phyloP scores from a whole-genome alignment of 2,329 filamentous ascomycete genomes.

The Paecilomyces sp. region DNA sequence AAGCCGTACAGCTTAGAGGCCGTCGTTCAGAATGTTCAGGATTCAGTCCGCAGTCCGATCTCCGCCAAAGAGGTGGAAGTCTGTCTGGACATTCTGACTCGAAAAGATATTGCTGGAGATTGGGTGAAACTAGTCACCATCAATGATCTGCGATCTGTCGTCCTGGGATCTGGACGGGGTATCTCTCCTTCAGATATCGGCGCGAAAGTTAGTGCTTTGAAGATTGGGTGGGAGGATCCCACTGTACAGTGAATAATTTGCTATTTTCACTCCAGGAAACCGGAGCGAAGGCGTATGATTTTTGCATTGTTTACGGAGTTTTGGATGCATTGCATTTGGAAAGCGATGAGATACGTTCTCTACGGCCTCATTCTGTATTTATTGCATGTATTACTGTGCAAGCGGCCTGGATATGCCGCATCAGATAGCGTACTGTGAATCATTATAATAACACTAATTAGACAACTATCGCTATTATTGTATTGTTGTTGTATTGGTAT shows the following conservation, averaged over 20 bases:
- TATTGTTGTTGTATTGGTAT: neutral
- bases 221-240: constrained; percentile 15
- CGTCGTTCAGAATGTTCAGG: constrained; percentile 58
- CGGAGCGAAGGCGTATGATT: neutral
- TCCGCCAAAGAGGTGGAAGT: constrained; percentile 40
- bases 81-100: constrained; percentile 42
- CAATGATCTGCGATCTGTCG: constrained; percentile 38
- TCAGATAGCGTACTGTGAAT: neutral
- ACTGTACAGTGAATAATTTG: neutral
- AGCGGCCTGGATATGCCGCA: neutral
- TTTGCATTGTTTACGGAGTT: neutral
- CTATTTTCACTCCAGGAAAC: neutral
- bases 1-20: constrained; percentile 60
- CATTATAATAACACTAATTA: neutral
- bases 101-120: constrained; percentile 39
- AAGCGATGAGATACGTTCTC: neutral
- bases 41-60: constrained; percentile 53
- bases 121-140: constrained; percentile 45
- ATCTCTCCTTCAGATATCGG: constrained; percentile 29
- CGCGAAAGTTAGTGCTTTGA: constrained; percentile 22
- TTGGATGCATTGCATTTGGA: neutral
- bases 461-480: neutral
- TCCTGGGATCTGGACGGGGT: constrained; percentile 36
- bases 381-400: neutral
- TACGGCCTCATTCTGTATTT: neutral